These are phyloP conservation scores for Helminthosporium solani DNA, from an alignment of 2,329 filamentous ascomycete genomes.

Conservation along the genomic window DNA sequence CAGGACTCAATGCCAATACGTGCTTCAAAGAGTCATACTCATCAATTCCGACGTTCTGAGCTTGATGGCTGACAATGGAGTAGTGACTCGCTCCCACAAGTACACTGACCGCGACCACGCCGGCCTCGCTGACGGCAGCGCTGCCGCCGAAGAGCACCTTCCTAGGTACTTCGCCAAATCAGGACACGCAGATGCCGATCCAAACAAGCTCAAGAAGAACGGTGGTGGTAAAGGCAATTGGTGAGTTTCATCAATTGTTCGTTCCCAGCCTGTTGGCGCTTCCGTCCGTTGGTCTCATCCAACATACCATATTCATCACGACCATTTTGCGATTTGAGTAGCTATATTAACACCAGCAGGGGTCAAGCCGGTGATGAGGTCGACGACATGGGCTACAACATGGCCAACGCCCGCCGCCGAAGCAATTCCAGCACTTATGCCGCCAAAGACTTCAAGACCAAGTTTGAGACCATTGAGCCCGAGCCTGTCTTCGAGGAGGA, in stretches of 20 bases:
- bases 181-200: conserved; percentile 77
- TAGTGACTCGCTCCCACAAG: conserved; percentile 98
- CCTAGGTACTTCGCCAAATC: conserved; percentile 93
- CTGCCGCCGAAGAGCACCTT: conserved; percentile 67
- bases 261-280: conserved; percentile 1
- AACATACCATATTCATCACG: conserved; percentile 7
- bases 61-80: conserved; percentile 11
- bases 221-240: conserved; percentile 92
- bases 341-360: conserved; percentile 54
- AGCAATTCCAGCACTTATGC: conserved; percentile 82
- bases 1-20: no score
- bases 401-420: conserved; percentile 82
- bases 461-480: conserved; percentile 86
- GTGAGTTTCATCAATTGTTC: conserved; percentile 55
- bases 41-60: conserved; percentile 1
- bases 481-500: conserved; percentile 93
- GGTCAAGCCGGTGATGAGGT: conserved; percentile 81
- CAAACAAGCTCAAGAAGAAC: conserved; percentile 96
- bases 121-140: conserved; percentile 72
- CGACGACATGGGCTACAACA: conserved; percentile 78
- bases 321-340: conserved; percentile 17
- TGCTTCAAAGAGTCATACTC: neutral
- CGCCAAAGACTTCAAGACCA: conserved; percentile 84
- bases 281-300: conserved; percentile 2
- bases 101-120: conserved; percentile 89